Evolutionary conservation across 768 basidiomycete species (phyloP).

Genomic region (Clavulina sp.): DNA sequence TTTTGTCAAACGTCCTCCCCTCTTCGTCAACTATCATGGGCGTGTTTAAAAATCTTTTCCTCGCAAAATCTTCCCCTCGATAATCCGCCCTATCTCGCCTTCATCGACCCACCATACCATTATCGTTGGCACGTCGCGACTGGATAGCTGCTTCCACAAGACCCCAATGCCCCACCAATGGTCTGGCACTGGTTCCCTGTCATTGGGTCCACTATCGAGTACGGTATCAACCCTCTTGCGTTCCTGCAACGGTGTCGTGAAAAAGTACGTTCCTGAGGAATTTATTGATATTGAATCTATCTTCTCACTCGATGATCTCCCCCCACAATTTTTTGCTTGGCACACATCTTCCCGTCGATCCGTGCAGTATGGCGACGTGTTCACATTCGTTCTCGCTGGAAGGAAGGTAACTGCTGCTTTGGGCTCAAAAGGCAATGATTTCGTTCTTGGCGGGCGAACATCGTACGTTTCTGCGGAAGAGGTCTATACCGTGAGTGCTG

Average conservation of each 20-base stretch:
- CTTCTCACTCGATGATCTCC: background rate
- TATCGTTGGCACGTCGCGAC: no score
- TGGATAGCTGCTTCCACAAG: conserved; percentile 43
- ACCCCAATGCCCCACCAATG: conserved; percentile 60
- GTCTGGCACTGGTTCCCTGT: conserved; percentile 89
- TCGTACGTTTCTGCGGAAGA: conserved; percentile 88
- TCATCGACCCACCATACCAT: no score
- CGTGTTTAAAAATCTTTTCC: no score
- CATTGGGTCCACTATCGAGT: conserved; percentile 73
- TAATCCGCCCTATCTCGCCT: no score
- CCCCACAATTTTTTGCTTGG: background rate
- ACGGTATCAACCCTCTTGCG: conserved; percentile 83
- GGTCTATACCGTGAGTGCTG: conserved; percentile 65
- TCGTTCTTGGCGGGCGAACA: conserved; percentile 85
- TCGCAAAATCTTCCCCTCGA: no score
- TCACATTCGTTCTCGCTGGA: conserved; percentile 85
- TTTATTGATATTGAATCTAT: background rate
- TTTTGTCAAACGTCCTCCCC: no score
- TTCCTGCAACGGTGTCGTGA: conserved; percentile 66
- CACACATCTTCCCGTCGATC: no score
- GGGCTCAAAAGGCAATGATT: conserved; percentile 83
- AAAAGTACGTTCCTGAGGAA: conserved; percentile 33
- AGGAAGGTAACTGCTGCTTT: conserved; percentile 81
- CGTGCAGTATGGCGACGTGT: conserved; percentile 81
- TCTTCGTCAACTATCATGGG: no score